These are phyloP conservation scores for Tetracladium setigerum DNA, from an alignment of 495 filamentous ascomycete species.

Conservation along the genomic window DNA sequence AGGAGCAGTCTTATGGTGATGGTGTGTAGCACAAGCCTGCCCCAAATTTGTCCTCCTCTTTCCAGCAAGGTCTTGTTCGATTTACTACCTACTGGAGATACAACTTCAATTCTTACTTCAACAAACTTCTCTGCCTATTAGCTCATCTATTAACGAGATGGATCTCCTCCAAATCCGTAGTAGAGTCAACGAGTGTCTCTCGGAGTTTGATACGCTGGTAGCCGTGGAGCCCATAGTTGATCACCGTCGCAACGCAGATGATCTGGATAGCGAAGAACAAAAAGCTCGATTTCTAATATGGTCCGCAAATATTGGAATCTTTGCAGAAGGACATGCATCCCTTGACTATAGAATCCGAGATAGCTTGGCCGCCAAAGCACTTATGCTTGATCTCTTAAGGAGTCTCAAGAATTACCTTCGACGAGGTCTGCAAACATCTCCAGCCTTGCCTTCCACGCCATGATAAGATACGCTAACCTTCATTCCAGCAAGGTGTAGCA, in stretches of 20 bases:
- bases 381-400: conserved; percentile 6
- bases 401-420: conserved; percentile 4
- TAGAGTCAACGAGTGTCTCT: conserved; percentile 2
- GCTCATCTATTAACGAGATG: conserved; percentile 2
- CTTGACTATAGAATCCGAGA: conserved; percentile 17
- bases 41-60: too few relatives aligned
- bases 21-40: too few relatives aligned
- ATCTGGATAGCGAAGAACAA: conserved; percentile 13
- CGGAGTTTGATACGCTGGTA: conserved; percentile 1
- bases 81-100: too few relatives aligned
- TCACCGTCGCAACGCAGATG: conserved; percentile 2
- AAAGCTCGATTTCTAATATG: conserved; percentile 16
- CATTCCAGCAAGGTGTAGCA: too few relatives aligned
- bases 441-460: too few relatives aligned
- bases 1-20: too few relatives aligned
- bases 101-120: too few relatives aligned
- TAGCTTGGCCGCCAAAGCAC: background rate
- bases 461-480: too few relatives aligned
- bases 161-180: background rate
- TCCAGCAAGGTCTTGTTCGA: too few relatives aligned
- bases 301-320: conserved; percentile 17
- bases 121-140: too few relatives aligned
- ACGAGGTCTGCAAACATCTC: too few relatives aligned
- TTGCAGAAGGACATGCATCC: conserved; percentile 15
- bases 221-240: background rate